Evolutionary conservation across 2,329 filamentous ascomycete species (phyloP).

Genomic region (Grosmannia serpens): DNA sequence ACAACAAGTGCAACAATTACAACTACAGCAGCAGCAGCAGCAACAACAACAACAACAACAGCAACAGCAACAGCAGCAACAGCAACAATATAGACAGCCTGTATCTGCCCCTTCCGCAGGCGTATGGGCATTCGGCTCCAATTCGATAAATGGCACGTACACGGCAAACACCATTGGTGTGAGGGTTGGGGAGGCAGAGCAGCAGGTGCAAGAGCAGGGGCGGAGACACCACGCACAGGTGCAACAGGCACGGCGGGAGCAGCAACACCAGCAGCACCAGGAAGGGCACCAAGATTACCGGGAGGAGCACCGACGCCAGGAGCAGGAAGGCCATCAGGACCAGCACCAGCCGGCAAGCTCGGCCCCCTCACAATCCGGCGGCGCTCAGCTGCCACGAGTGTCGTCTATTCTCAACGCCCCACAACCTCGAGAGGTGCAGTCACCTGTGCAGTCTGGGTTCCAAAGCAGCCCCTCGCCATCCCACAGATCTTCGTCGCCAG

Average conservation of each 20-base stretch:
- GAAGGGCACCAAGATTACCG: background rate
- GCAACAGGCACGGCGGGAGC: background rate
- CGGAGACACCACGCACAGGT: background rate
- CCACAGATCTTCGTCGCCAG: background rate
- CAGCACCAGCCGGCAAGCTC: background rate
- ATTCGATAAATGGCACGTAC: background rate
- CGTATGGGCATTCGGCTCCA: background rate
- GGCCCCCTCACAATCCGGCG: background rate
- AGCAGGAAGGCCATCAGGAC: background rate
- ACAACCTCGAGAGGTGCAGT: background rate
- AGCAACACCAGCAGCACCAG: background rate
- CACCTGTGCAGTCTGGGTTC: background rate
- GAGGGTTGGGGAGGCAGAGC: background rate
- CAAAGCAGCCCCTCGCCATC: background rate
- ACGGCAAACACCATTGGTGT: background rate
- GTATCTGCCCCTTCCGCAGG: background rate
- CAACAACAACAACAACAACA: slow-evolving; percentile 8
- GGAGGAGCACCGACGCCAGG: background rate
- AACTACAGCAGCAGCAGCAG: background rate
- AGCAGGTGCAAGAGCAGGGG: background rate
- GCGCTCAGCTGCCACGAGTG: background rate
- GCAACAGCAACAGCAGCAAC: slow-evolving; percentile 1
- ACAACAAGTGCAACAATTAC: background rate
- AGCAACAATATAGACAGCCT: background rate
- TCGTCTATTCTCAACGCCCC: background rate